Evolutionary conservation across 208 protist species (phyloP), one percentile per base, ranked within the genome.

Genomic region (Trypanosoma melophagium): DNA sequence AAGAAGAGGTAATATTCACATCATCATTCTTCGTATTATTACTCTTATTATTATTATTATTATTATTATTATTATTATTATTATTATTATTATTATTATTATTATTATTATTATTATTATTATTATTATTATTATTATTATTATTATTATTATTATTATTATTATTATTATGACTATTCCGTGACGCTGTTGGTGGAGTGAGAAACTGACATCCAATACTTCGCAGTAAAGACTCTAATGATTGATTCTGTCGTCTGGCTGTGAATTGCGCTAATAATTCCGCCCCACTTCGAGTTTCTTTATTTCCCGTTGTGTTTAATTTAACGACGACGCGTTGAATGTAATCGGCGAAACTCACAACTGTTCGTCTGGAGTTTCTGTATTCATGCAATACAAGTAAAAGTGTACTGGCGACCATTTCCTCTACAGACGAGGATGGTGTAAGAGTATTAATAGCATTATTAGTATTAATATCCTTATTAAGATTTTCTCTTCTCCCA

Each of bases 331-430:
- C 74, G 1, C 87, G 83, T 60, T 93, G 81, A 0, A 86, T 69
- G 52, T 78, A 93, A 66, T 86, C 80, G 4, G 76, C 77, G 2
- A 90, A 79, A 4, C 55, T 78, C 4, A 88, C 72, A 67, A 93
- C 83, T 60, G 64, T 84, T 9, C 82, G 78, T 24, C 60, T 53
- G 13, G 82, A 77, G 50, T 81, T 77, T 47, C 66, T 19, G 54
- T 86, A 89, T 71, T 93, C 84, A 42, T 89, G 69, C 58, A 93
- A 64, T 0, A 81, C 75, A 19, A 93, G 62, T 42, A 93, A 69
- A 7, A 93, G 41, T 28, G 84, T 66, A 7, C 77, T 78, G 53
- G 70, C 76, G 31, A 89, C 82, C 22, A 63, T 51, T 31, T 54
- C 47, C 3, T 65, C 69, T 0, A 35, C 28, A 35, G 28, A 35